Evolutionary conservation across 2,329 filamentous ascomycete species (phyloP).

Genomic region (Zymoseptoria passerinii): DNA sequence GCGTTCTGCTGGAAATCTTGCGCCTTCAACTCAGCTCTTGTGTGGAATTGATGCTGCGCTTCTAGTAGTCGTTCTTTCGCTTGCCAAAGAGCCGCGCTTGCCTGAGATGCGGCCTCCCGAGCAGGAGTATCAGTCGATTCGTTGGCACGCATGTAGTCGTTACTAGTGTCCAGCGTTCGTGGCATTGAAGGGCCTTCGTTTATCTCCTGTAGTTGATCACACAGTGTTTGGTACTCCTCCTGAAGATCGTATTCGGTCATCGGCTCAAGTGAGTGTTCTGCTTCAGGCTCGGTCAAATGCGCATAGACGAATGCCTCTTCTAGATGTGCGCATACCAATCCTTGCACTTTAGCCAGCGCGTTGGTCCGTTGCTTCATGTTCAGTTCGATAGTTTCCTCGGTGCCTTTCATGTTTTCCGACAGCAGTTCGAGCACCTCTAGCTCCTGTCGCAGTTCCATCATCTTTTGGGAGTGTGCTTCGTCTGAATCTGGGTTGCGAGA

Average conservation of each 20-base stretch:
- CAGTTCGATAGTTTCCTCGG: background rate
- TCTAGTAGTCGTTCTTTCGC: background rate
- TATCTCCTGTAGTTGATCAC: background rate
- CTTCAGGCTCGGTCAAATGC: background rate
- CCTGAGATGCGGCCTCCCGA: background rate
- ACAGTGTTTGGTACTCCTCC: constrained; percentile 6
- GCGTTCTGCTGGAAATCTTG: background rate
- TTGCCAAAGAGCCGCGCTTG: background rate
- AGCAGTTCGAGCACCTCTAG: constrained; percentile 2
- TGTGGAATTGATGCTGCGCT: background rate
- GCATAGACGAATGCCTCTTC: constrained; percentile 5
- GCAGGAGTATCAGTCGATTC: background rate
- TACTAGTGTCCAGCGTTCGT: background rate
- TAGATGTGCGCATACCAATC: background rate
- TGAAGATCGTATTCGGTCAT: constrained; percentile 2
- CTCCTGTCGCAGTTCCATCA: background rate
- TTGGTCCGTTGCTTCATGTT: background rate
- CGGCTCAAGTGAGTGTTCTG: background rate
- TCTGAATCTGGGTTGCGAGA: background rate
- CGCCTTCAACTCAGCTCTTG: background rate
- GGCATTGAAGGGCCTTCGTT: background rate
- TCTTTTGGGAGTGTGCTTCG: background rate
- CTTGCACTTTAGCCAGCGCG: background rate
- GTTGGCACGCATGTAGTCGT: background rate
- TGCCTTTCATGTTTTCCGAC: background rate